These are phyloP conservation scores for Picea abies DNA, from an alignment of 83 land plant species.

Conservation along the genomic window DNA sequence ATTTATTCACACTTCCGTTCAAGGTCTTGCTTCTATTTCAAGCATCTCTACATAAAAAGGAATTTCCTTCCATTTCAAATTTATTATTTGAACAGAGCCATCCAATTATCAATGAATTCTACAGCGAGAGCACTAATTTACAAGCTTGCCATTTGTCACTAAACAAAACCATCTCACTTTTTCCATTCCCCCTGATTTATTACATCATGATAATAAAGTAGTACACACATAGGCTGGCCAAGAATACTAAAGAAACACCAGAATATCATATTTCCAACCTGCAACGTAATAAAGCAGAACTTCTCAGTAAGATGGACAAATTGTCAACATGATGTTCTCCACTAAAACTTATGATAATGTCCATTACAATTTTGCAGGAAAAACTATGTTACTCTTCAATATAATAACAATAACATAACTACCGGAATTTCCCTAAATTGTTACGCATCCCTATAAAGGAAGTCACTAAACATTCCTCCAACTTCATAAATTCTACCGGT, in stretches of 20 bases:
- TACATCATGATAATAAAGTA: constrained; percentile 80
- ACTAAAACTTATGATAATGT: too few species aligned
- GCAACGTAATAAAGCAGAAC: constrained; percentile 10
- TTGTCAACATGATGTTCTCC: too few species aligned
- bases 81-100: neutral
- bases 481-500: too few species aligned
- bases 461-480: too few species aligned
- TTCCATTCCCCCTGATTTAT: constrained; percentile 52
- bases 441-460: too few species aligned
- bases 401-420: too few species aligned
- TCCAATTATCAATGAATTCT: neutral
- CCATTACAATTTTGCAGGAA: too few species aligned
- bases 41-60: neutral
- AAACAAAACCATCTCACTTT: constrained; percentile 16
- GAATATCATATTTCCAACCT: constrained; percentile 86
- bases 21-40: neutral
- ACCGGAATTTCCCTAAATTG: too few species aligned
- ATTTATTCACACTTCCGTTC: neutral
- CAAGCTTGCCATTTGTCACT: constrained; percentile 1
- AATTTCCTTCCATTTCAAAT: constrained; percentile 8
- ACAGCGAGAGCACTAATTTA: constrained; percentile 5
- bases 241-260: constrained; percentile 78
- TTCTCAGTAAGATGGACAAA: neutral
- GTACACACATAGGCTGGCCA: constrained; percentile 82
- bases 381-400: too few species aligned